These are phyloP conservation scores for Tolypocladium tropicale DNA, from an alignment of 2,329 filamentous ascomycete species.

Conservation along the genomic window DNA sequence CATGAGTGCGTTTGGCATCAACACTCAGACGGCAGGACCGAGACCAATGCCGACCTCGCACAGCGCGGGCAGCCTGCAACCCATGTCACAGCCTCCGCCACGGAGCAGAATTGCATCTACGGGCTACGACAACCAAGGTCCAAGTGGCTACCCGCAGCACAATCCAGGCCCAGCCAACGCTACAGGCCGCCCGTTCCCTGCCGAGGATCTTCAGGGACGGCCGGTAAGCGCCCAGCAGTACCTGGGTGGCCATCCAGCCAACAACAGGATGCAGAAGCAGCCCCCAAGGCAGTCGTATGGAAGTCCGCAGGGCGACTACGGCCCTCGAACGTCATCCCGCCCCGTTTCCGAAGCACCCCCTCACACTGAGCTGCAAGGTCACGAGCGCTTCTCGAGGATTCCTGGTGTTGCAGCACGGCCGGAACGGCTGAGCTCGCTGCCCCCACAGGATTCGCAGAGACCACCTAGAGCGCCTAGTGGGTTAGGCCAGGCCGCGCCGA, in stretches of 20 bases:
- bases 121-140: constrained; percentile 33
- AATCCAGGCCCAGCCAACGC: constrained; percentile 22
- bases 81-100: constrained; percentile 19
- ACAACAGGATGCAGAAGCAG: constrained; percentile 19
- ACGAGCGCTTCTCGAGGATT: constrained; percentile 20
- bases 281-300: constrained; percentile 8
- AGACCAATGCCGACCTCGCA: constrained; percentile 31
- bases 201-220: constrained; percentile 10
- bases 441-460: constrained; percentile 11
- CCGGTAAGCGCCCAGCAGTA: constrained; percentile 17
- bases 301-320: constrained; percentile 20
- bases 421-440: constrained; percentile 22
- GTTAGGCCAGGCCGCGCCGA: constrained; percentile 7
- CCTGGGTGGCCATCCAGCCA: constrained; percentile 18
- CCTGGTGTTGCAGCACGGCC: constrained; percentile 19
- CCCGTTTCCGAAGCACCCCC: constrained; percentile 10
- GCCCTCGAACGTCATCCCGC: constrained; percentile 21
- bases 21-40: constrained; percentile 26
- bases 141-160: constrained; percentile 28
- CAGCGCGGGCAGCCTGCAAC: constrained; percentile 35
- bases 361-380: constrained; percentile 6
- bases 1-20: constrained; percentile 43
- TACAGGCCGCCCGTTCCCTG: constrained; percentile 8
- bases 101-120: constrained; percentile 32
- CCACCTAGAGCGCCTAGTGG: constrained; percentile 10